Percentiles rank a stretch among this genome's conserved stretches.
Conservation (phyloP, 2,329 filamentous ascomycete genomes). For the Dothistroma pini region DNA sequence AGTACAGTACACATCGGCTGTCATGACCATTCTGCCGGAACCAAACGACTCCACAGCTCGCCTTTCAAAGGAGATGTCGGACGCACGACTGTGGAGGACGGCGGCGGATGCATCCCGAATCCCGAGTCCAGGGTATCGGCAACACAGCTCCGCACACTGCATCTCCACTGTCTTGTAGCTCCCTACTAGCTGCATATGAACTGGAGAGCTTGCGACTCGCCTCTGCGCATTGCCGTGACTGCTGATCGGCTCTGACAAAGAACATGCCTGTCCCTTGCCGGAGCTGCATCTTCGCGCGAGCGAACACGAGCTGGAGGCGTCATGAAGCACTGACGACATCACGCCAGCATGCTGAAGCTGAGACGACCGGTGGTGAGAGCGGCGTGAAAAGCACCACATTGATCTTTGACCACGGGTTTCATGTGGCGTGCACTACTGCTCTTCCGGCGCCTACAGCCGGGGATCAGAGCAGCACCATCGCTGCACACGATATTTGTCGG, state of each 20-base stretch:
- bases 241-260: neutral
- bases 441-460: constrained; percentile 1
- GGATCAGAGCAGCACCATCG: neutral
- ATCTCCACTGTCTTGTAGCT: constrained; percentile 1
- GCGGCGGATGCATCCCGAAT: no score
- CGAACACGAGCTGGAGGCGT: neutral
- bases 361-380: neutral
- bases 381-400: neutral
- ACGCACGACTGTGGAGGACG: neutral
- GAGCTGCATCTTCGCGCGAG: neutral
- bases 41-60: neutral
- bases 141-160: constrained; percentile 1
- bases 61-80: neutral
- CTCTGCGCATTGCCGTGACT: constrained; percentile 3
- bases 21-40: constrained; percentile 1
- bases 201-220: neutral
- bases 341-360: neutral
- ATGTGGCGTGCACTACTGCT: neutral
- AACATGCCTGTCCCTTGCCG: neutral
- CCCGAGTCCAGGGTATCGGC: constrained; percentile 7
- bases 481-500: neutral
- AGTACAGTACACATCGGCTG: neutral
- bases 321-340: neutral
- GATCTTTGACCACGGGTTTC: constrained; percentile 1
- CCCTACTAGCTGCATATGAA: constrained; percentile 5